Evolutionary conservation across 2,329 filamentous ascomycete genomes (phyloP).

Genomic region (Myriangium duriaei): DNA sequence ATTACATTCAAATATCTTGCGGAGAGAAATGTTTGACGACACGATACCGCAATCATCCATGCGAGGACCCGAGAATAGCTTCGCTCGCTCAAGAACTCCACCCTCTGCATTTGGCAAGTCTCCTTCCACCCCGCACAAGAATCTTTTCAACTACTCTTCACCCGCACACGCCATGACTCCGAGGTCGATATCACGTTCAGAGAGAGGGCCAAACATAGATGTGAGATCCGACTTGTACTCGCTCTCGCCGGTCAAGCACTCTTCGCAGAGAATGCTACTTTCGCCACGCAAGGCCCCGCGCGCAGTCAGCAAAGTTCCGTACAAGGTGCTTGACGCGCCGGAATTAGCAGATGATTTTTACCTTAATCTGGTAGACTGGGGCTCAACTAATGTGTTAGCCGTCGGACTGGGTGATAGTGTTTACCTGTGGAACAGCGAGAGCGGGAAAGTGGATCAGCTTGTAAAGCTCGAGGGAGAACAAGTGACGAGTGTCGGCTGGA

Average conservation of each 20-base stretch:
- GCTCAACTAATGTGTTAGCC: conserved; percentile 83
- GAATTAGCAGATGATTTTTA: conserved; percentile 97
- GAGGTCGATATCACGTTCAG: conserved; percentile 47
- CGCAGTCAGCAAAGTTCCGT: conserved; percentile 89
- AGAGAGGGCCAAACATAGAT: conserved; percentile 79
- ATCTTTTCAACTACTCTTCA: conserved; percentile 76
- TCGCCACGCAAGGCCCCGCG: conserved; percentile 80
- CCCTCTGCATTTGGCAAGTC: conserved; percentile 68
- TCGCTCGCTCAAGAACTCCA: conserved; percentile 54
- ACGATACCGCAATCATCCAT: conserved; percentile 72
- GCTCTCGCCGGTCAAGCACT: conserved; percentile 81
- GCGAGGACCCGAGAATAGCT: conserved; percentile 45
- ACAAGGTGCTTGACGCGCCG: conserved; percentile 92
- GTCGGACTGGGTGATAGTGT: conserved; percentile 88
- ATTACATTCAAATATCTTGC: conserved; percentile 76
- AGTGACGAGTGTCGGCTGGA: conserved; percentile 96
- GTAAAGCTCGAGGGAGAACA: conserved; percentile 88
- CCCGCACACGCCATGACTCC: conserved; percentile 76
- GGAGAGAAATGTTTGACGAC: conserved; percentile 83
- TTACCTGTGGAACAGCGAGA: conserved; percentile 96
- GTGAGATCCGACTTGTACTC: conserved; percentile 89
- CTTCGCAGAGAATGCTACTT: conserved; percentile 84
- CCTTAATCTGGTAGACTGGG: conserved; percentile 94
- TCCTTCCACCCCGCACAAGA: conserved; percentile 93
- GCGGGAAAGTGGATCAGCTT: conserved; percentile 81